phyloP scores from a whole-genome alignment of 139 green algal species.

The Closterium sp. region DNA sequence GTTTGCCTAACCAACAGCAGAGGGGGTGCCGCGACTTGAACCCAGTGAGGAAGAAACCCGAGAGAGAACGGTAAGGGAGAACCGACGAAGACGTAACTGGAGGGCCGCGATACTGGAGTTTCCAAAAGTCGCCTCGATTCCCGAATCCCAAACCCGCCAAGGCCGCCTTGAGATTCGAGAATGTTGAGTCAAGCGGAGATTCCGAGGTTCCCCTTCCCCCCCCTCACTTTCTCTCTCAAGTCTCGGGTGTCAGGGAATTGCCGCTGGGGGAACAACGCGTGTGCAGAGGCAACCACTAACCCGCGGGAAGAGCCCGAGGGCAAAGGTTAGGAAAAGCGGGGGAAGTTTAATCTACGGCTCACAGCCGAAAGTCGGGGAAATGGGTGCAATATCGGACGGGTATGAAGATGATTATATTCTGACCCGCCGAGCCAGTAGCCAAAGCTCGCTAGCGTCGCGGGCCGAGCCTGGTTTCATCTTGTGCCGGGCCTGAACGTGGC shows the following conservation, averaged over 20 bases:
- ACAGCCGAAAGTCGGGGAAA: background rate
- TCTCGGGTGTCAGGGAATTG: no score
- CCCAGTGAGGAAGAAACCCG: background rate
- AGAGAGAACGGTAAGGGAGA: background rate
- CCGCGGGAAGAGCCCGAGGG: no score
- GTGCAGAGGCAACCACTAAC: no score
- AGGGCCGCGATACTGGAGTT: background rate
- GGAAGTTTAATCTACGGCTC: background rate
- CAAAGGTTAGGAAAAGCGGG: background rate
- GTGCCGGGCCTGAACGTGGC: background rate
- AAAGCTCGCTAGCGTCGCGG: background rate
- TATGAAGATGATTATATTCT: background rate
- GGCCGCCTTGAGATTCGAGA: background rate
- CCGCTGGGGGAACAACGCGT: no score
- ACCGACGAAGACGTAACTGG: background rate
- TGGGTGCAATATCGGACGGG: background rate
- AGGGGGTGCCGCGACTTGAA: background rate
- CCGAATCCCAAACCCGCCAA: no score
- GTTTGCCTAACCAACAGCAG: no score
- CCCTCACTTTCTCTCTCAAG: no score
- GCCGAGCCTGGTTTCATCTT: background rate
- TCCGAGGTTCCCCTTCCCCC: no score
- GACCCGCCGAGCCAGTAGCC: background rate
- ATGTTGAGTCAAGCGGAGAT: no score
- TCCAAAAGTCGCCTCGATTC: background rate